These are phyloP conservation scores for Amoebophrya sp. DNA, from an alignment of 169 alveolate genomes.

Conservation along the genomic window DNA sequence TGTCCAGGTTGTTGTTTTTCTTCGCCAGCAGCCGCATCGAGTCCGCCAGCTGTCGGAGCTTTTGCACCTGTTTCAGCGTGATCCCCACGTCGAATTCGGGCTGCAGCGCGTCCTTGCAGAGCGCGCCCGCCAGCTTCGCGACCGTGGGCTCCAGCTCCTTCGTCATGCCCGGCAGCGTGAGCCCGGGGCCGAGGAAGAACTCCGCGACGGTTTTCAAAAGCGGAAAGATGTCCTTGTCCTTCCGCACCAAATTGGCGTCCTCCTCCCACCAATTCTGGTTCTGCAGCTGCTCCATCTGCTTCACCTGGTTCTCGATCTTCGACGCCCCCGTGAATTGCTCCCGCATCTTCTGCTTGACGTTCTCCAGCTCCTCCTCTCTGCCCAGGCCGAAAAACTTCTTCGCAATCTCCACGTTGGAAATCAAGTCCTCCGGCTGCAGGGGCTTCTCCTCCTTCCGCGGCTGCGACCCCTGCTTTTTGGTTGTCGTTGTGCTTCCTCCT, in stretches of 20 bases:
- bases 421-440: not conserved
- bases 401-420: not conserved
- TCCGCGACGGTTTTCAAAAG: not conserved
- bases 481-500: too few relatives aligned
- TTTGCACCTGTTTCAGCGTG: not conserved
- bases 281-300: not conserved
- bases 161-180: not conserved
- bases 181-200: not conserved
- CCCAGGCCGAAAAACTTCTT: not conserved
- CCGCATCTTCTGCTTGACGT: not conserved
- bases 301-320: not conserved
- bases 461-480: too few relatives aligned
- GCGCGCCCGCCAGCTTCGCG: not conserved
- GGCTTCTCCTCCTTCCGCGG: too few relatives aligned
- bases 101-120: not conserved
- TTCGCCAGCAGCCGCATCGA: not conserved
- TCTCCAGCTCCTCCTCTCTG: not conserved
- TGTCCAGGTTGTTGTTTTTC: not conserved
- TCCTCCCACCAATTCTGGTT: not conserved
- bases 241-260: not conserved
- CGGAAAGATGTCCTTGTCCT: not conserved
- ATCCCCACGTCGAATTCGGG: not conserved
- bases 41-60: not conserved
- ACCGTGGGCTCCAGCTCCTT: not conserved
- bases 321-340: not conserved